phyloP scores from a whole-genome alignment of 1,284 basidiomycete genomes.

The Amylostereum chailletii region DNA sequence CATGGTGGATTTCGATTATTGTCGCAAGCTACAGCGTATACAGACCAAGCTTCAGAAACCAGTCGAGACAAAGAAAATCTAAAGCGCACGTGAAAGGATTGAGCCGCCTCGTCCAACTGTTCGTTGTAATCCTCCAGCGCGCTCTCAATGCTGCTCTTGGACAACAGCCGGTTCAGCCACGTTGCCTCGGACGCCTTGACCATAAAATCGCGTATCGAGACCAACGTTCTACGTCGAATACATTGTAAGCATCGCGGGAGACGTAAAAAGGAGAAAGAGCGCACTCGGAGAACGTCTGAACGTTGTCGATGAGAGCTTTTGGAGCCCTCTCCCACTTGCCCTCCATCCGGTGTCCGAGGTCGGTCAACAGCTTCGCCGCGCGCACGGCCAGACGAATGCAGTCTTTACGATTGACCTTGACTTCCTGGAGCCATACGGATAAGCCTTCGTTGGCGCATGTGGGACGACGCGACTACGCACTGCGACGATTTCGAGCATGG shows the following conservation, averaged over 20 bases:
- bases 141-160: slow-evolving; percentile 30
- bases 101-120: slow-evolving; percentile 33
- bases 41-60: not conserved
- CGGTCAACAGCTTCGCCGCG: slow-evolving; percentile 33
- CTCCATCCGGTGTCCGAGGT: slow-evolving; percentile 38
- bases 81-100: slow-evolving; percentile 34
- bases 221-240: slow-evolving; percentile 22
- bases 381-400: slow-evolving; percentile 36
- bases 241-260: not conserved
- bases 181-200: slow-evolving; percentile 26
- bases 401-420: slow-evolving; percentile 26
- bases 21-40: slow-evolving; percentile 30
- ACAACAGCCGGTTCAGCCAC: slow-evolving; percentile 32
- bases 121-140: slow-evolving; percentile 25
- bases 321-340: slow-evolving; percentile 38
- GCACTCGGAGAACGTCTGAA: slow-evolving; percentile 35
- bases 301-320: slow-evolving; percentile 29
- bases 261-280: slow-evolving; percentile 4
- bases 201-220: slow-evolving; percentile 32
- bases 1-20: slow-evolving; percentile 41
- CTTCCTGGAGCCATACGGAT: not conserved
- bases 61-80: too few relatives aligned
- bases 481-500: slow-evolving; percentile 39
- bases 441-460: slow-evolving; percentile 1
- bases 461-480: slow-evolving; percentile 19